Evolutionary conservation across 805 yeast species (phyloP), one percentile per base, ranked within the genome.

Genomic region (Myxozyma monticola): DNA sequence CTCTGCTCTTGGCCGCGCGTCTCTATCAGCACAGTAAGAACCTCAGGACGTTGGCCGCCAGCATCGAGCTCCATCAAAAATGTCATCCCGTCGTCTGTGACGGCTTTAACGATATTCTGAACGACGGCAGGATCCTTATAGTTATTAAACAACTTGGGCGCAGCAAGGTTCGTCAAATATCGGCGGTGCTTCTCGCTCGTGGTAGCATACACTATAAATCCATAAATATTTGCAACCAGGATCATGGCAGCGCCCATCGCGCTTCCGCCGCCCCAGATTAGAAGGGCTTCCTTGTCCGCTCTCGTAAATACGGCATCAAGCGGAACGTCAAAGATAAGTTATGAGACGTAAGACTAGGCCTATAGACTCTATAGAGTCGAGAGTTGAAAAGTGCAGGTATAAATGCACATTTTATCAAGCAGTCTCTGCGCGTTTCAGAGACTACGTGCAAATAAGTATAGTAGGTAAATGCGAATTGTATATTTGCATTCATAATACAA

Each of bases 191-290:
- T 75, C 49, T 67, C 63, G 2, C 83, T 77, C n/a, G 85, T 80
- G 37, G 78, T 75, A 3, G 76, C 76, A 44, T 76, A 66, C 40
- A 78, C 75, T 42, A 70, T 72, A 59, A 62, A 73, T 12, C 77
- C 79, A 20, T 76, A 51, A 28, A 69, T 60, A 59, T 78, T 77
- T 25, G 84, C 84, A 39, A 81, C 53, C 69, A 84, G 90, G 47
- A 81, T 75, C 8, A 82, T 79, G 18, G 71, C 39, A 42, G 70
- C 71, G 25, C 88, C 88, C 10, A 82, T 72, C 18, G 84, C 75
- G 22, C 85, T 75, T 14, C 87, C 78, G 57, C 84, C 89, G 62
- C 84, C 83, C 82, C 84, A 79, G 37, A 81, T 69, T 45, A 81
- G 62, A 36, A 80, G 21, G n/a, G 44, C 30, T 26, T 29, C n/a